A percentile compares a stretch with the other conserved stretches of the same genome.
phyloP scores from a whole-genome alignment of 1,139 yeast genomes.

The Geotrichum europaeum region DNA sequence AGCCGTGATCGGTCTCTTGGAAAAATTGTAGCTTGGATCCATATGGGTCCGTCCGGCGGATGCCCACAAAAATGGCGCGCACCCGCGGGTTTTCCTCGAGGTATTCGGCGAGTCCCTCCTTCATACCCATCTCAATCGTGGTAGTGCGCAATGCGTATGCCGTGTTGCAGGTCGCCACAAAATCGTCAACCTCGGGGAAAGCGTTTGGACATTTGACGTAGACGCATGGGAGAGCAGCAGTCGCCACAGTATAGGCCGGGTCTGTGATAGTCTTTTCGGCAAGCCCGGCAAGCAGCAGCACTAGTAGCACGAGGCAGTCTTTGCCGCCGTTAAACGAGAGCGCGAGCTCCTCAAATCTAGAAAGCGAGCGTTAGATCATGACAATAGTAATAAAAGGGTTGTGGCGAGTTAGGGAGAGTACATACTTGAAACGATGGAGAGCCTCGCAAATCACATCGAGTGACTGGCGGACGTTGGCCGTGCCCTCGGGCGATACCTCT shows the following conservation, averaged over 20 bases:
- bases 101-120: slow-evolving; percentile 59
- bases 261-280: slow-evolving; percentile 33
- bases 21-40: slow-evolving; percentile 50
- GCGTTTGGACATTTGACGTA: slow-evolving; percentile 66
- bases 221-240: slow-evolving; percentile 41
- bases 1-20: slow-evolving; percentile 70
- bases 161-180: slow-evolving; percentile 34
- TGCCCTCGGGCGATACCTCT: slow-evolving; percentile 24
- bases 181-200: slow-evolving; percentile 53
- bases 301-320: slow-evolving; percentile 79
- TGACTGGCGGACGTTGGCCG: slow-evolving; percentile 32
- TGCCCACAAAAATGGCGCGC: slow-evolving; percentile 71
- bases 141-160: slow-evolving; percentile 33
- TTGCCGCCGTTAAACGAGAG: slow-evolving; percentile 87
- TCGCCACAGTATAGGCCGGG: slow-evolving; percentile 9
- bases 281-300: slow-evolving; percentile 56
- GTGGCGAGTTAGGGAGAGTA: background rate
- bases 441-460: slow-evolving; percentile 33
- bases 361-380: background rate
- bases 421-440: slow-evolving; percentile 32
- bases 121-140: slow-evolving; percentile 33
- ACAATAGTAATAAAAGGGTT: background rate
- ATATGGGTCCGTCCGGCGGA: slow-evolving; percentile 74
- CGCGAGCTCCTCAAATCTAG: slow-evolving; percentile 51
- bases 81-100: slow-evolving; percentile 40